These are phyloP conservation scores for Hypoxylon sp. DNA, from an alignment of 2,329 filamentous ascomycete genomes.

Conservation along the genomic window DNA sequence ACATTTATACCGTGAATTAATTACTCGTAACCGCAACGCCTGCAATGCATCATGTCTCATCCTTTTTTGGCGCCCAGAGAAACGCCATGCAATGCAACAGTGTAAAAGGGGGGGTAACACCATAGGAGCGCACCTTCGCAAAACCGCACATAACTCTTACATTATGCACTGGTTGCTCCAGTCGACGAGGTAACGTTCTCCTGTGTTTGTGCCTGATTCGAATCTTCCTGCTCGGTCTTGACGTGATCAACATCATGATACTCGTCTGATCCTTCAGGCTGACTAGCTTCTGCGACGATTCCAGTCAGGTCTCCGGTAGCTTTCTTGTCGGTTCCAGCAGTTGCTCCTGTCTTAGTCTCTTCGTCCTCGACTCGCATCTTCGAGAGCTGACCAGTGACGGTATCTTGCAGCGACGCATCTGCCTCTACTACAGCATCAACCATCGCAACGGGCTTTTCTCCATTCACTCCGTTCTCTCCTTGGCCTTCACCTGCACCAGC, in stretches of 20 bases:
- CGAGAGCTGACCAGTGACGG: neutral
- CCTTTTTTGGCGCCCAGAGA: neutral
- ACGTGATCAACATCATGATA: neutral
- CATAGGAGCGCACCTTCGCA: neutral
- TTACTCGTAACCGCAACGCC: neutral
- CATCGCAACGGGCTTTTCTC: neutral
- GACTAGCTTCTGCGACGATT: neutral
- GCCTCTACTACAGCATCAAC: neutral
- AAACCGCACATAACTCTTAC: neutral
- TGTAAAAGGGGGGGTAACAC: neutral
- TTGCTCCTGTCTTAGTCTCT: neutral
- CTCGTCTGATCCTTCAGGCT: neutral
- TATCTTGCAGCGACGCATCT: neutral
- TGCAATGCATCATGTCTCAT: neutral
- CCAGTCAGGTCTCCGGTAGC: too few relatives aligned
- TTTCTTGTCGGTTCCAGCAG: neutral
- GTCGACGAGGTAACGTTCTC: neutral
- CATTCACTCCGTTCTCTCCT: neutral
- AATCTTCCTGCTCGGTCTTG: neutral
- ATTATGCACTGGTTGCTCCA: neutral
- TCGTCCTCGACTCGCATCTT: neutral
- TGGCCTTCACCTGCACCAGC: neutral
- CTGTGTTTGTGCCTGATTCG: neutral
- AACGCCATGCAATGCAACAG: constrained; percentile 1
- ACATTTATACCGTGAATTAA: neutral